These are phyloP conservation scores for Phoma sp. DNA, from an alignment of 2,329 filamentous ascomycete genomes.

Conservation along the genomic window DNA sequence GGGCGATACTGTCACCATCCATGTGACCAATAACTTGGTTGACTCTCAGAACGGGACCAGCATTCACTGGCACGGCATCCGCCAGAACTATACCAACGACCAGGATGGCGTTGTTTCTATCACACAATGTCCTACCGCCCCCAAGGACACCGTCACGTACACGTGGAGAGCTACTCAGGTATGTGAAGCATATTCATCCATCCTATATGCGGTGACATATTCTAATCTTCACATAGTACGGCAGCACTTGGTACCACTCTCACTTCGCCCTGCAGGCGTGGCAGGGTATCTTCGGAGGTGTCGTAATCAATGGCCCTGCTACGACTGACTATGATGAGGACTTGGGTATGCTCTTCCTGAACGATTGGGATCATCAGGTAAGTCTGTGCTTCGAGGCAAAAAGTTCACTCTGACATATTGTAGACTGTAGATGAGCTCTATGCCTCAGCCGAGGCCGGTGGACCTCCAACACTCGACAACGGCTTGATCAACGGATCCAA, in stretches of 20 bases:
- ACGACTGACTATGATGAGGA: constrained; percentile 52
- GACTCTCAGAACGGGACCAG: constrained; percentile 38
- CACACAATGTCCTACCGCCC: constrained; percentile 42
- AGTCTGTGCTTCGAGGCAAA: not conserved
- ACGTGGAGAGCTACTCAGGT: constrained; percentile 45
- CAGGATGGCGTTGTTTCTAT: constrained; percentile 41
- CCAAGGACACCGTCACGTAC: constrained; percentile 34
- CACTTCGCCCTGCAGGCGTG: constrained; percentile 52
- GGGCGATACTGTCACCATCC: constrained; percentile 49
- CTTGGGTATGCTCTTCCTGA: constrained; percentile 51
- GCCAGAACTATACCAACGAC: constrained; percentile 41
- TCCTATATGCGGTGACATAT: too few relatives aligned
- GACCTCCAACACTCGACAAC: constrained; percentile 49
- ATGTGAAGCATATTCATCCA: too few relatives aligned
- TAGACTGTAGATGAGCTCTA: constrained; percentile 48
- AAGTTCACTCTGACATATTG: not conserved
- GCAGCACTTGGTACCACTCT: constrained; percentile 51
- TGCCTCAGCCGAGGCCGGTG: constrained; percentile 29
- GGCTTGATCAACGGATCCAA: constrained; percentile 56
- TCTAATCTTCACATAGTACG: constrained; percentile 34
- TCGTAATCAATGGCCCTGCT: constrained; percentile 51
- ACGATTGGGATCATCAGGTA: constrained; percentile 47
- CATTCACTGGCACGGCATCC: constrained; percentile 44
- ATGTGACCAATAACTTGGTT: constrained; percentile 42
- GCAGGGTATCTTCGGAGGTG: constrained; percentile 50